Evolutionary conservation across 805 yeast genomes (phyloP), one percentile per base, ranked within the genome.

Genomic region (Ogataea pini): DNA sequence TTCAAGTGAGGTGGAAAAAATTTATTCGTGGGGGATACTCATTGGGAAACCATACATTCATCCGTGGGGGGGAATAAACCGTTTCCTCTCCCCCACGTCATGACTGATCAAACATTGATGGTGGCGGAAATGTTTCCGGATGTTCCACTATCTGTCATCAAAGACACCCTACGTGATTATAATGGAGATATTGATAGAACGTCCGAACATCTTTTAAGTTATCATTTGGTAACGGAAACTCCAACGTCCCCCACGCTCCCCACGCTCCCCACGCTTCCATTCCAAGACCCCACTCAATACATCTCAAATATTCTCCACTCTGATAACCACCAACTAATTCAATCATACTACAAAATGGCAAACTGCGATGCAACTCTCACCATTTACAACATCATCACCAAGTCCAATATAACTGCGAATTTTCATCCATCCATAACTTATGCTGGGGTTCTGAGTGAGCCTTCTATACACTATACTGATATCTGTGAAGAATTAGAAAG

Each of bases 51-150:
- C n/a, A n/a, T n/a, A n/a, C n/a, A 22, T 22, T 22, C 7, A 22
- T 22, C 25, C 25, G 25, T 22, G 25, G 25, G 25, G 25, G 25
- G 31, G n/a, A 28, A 4, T 10, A 5, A 4, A 5, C 18, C 4
- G 8, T 4, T 31, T 31, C 17, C 18, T 8, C 34, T 5, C 34
- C 4, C 34, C 16, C 24, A 12, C 37, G 10, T 13, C 22, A 34
- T 34, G 37, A 7, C 37, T 3, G 38, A 29, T 3, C 46, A 42
- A 3, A 49, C 60, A 1, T 28, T 57, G 7, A 9, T 25, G n/a
- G 36, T 62, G 14, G 62, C 64, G 5, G 73, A 70, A 12, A 71
- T 80, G 63, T 79, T 81, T 49, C 84, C 85, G 0, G 59, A 71
- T 13, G 50, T 69, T 2, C 67, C 70, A 2, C 34, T 59, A 3